Base-by-base conservation (phyloP, 768 basidiomycete species). In the Fibroporia radiculosa region DNA sequence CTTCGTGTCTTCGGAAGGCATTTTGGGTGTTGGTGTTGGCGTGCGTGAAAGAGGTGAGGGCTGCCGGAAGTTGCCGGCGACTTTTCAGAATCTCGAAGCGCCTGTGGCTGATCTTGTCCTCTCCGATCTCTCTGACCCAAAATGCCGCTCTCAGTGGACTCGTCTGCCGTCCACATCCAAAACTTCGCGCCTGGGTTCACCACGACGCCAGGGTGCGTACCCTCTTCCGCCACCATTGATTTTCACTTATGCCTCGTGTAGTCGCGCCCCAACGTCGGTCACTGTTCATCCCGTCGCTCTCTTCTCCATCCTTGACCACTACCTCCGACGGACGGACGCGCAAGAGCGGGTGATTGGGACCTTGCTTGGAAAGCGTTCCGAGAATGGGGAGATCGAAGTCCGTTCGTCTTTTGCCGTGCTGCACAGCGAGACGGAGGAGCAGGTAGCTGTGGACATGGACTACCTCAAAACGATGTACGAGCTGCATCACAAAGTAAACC, bases 251-350 rank as follows among this genome's bases (percentile, higher is more conserved):
- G 5, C 48, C 27, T 39, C 39, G 26, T 40, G n/a, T 57, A 91
- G 88, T 43, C 80, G 82, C 29, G 72, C 80, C 46, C 84, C 84
- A 24, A 75, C 78, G 24, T 75, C 71, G 35, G 77, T 96, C 45
- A 88, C 83, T 38, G 77, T 97, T 49, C 90, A 93, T 61, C 93
- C 95, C 11, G 84, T 90, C 41, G 92, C 90, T 3, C 79, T 98
- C 38, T 90, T 96, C 63, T 84, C 91, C 42, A 89, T 97, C 70
- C 82, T 98, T 53, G 93, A 96, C 67, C 93, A 97, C 71, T 93
- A 93, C 66, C 81, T 97, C 41, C 85, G 95, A 14, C 80, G 91
- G 48, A 82, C 78, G 31, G 81, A 86, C 53, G 64, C 71, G 22
- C 86, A 93, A 56, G 82, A 83, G 48, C 82, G 93, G 47, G 95